Base-by-base conservation (phyloP, 257 asterid species). In the Cinchona pubescens region DNA sequence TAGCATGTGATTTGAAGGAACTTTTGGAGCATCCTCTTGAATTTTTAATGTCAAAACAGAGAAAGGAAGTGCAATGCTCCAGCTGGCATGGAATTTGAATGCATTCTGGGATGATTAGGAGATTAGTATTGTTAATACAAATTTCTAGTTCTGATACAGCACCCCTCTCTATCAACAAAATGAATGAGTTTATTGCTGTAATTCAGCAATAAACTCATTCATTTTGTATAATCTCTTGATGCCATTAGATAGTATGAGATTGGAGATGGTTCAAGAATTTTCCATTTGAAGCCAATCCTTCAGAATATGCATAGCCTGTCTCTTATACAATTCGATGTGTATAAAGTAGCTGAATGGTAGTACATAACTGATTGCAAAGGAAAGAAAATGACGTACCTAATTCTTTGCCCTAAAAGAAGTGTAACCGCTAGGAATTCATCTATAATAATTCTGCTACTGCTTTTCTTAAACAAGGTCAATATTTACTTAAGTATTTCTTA, bases 131-230 rank as follows among this genome's bases (percentile, higher is more conserved):
- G 48, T 62, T 46, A 71, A 78, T 85, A 62, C 69, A 82, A 73
- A 77, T 66, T 48, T 19, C 73, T 51, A 46, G 67, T n/a, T n/a
- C n/a, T n/a, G n/a, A n/a, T n/a, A n/a, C n/a, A n/a, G n/a, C n/a
- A n/a, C n/a, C n/a, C n/a, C n/a, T n/a, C n/a, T n/a, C n/a, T n/a
- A n/a, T n/a, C n/a, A n/a, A n/a, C n/a, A n/a, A n/a, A n/a, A n/a
- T n/a, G n/a, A n/a, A n/a, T n/a, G n/a, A n/a, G n/a, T n/a, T n/a
- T n/a, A n/a, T n/a, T n/a, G n/a, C 71, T 85, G 86, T 79, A 76
- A 79, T 80, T 68, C 55, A 69, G 79, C 81, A 86, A 86, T 82
- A 81, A 84, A 79, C 40, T 67, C 79, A 55, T 79, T 82, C 69
- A 60, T 67, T 76, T 64, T 59, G 19, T 81, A 38, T 51, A 15